Evolutionary conservation across 1,284 basidiomycete species (phyloP), one percentile per base, ranked within the genome.

Genomic region (Boletus semigastroideus): DNA sequence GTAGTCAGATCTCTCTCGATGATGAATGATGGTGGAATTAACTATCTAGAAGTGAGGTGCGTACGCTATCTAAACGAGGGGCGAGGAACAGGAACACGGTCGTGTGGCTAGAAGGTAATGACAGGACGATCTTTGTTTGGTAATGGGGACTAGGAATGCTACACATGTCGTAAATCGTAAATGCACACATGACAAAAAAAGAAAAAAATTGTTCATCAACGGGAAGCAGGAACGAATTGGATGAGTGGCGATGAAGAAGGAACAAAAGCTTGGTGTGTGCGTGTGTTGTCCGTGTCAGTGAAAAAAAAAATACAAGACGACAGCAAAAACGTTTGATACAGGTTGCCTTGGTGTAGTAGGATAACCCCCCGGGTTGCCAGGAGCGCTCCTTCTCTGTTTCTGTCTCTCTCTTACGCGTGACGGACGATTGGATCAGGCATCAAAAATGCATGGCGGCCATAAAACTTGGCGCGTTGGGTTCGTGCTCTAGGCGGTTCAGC

Each of bases 31-130:
- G 25, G 7, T 25, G 25, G 25, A 46, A 56, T 54, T 65, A 65
- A 61, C 61, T 10, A 36, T n/a, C 34, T 36, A 37, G 16, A 17
- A 16, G 31, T 11, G 31, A 33, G 12, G 31, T 12, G 31, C 34
- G 59, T 60, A 55, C 44, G 53, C 53, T 64, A 64, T 64, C 60
- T 66, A 54, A 46, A 27, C 41, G 38, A 40, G 41, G 34, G 36
- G 31, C 12, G 31, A 33, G 31, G 31, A 33, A 33, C 31, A 11
- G 7, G 16, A 30, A 25, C 25, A 25, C 25, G 5, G 25, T 25
- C 25, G 25, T 25, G 25, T 25, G 25, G 25, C 25, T 6, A 25
- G 25, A 25, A 25, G 25, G 25, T 25, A 25, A 25, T 25, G 7
- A 25, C 25, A 52, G 47, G 34, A 57, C 28, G 38, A 54, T 53